phyloP scores from a whole-genome alignment of 495 filamentous ascomycete species.

The Cercophora scortea region DNA sequence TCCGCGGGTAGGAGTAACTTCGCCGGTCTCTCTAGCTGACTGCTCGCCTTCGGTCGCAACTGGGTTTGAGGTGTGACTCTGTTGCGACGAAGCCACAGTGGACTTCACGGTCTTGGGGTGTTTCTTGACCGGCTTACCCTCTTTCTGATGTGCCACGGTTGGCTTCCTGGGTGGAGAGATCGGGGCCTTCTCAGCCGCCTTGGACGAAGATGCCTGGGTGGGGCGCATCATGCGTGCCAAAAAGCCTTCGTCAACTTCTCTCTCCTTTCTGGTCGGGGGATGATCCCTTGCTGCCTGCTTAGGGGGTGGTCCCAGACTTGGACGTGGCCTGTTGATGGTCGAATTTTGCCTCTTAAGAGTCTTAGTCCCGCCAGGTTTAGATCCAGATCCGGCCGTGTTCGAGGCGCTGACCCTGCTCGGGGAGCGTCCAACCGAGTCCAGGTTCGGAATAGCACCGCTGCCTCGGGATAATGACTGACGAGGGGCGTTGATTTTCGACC shows the following conservation, averaged over 20 bases:
- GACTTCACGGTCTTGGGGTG: too few relatives aligned
- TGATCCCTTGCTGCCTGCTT: conserved; percentile 34
- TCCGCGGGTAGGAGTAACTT: too few relatives aligned
- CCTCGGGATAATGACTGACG: conserved; percentile 32
- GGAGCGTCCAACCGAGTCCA: conserved; percentile 27
- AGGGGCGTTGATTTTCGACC: conserved; percentile 40
- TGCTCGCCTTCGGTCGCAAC: background rate
- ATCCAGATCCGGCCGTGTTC: conserved; percentile 10
- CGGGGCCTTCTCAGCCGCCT: conserved; percentile 62
- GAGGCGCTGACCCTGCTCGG: conserved; percentile 40
- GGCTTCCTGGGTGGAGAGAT: conserved; percentile 32
- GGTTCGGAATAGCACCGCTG: conserved; percentile 20
- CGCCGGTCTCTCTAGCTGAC: conserved; percentile 7
- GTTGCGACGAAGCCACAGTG: too few relatives aligned
- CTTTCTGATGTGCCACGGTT: conserved; percentile 7
- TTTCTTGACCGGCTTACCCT: conserved; percentile 13
- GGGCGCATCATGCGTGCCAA: conserved; percentile 90
- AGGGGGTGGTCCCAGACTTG: conserved; percentile 44
- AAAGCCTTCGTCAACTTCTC: conserved; percentile 63
- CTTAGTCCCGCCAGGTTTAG: conserved; percentile 11
- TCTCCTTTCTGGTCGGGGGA: conserved; percentile 31
- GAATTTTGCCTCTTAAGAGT: conserved; percentile 34
- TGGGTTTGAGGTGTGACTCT: too few relatives aligned
- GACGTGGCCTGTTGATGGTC: conserved; percentile 32
- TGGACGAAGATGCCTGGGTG: conserved; percentile 70